Conservation (phyloP, 352 stramenopile species). For the Globisporangium nunn region DNA sequence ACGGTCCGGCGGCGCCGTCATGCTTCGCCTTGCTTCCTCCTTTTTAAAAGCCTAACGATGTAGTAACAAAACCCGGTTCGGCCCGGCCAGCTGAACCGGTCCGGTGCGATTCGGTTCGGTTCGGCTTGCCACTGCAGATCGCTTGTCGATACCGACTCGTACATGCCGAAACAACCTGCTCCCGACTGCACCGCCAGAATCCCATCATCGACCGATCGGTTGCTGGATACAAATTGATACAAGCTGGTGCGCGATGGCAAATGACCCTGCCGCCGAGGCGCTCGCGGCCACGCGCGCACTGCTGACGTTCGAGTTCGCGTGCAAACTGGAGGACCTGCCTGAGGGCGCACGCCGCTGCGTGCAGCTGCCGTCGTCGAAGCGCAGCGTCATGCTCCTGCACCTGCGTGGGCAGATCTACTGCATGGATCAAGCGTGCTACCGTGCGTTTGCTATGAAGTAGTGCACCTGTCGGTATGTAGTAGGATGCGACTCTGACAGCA, state of each 20-base stretch:
- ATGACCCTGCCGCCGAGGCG: slow-evolving; percentile 1
- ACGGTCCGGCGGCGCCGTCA: slow-evolving; percentile 13
- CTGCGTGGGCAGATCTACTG: slow-evolving; percentile 60
- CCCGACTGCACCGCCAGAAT: neutral
- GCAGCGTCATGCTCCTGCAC: slow-evolving; percentile 68
- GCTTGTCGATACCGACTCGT: no score
- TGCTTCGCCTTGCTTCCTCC: no score
- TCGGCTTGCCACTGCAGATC: no score
- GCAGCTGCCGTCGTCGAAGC: slow-evolving; percentile 48
- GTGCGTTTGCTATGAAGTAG: slow-evolving; percentile 19
- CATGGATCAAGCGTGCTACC: slow-evolving; percentile 86
- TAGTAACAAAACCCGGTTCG: no score
- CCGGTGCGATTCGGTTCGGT: no score
- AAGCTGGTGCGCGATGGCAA: neutral
- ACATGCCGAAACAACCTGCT: no score
- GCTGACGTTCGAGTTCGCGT: slow-evolving; percentile 62
- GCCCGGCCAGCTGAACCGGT: no score
- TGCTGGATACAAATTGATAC: no score
- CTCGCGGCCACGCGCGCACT: slow-evolving; percentile 21
- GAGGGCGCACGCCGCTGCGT: slow-evolving; percentile 44
- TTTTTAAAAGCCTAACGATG: no score
- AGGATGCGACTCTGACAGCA: neutral
- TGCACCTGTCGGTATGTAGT: neutral
- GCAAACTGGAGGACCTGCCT: slow-evolving; percentile 54
- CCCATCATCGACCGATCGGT: no score